Conservation (phyloP, 495 filamentous ascomycete species). For the Hypoxylon intermedium region DNA sequence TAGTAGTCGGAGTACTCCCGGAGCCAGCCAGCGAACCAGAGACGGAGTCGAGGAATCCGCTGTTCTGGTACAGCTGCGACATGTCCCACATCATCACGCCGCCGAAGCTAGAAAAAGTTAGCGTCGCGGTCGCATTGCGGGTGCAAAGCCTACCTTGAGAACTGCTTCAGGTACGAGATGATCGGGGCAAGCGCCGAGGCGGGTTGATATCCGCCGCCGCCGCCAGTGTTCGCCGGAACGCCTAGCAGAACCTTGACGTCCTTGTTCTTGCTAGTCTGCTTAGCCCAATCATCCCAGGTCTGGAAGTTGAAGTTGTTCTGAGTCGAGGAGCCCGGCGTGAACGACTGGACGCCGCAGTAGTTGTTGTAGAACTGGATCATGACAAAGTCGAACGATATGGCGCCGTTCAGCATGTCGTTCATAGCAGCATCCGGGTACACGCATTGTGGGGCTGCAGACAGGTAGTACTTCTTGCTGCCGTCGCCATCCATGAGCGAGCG, state of each 20-base stretch:
- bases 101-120: too few relatives aligned
- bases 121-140: too few relatives aligned
- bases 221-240: slow-evolving; percentile 67
- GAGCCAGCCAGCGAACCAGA: slow-evolving; percentile 34
- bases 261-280: slow-evolving; percentile 64
- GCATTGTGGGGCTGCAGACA: slow-evolving; percentile 74
- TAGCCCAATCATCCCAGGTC: slow-evolving; percentile 76
- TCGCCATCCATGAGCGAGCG: slow-evolving; percentile 60
- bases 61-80: slow-evolving; percentile 65
- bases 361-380: slow-evolving; percentile 76
- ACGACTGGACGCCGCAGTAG: slow-evolving; percentile 67
- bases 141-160: too few relatives aligned
- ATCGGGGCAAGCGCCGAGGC: slow-evolving; percentile 54
- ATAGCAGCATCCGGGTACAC: slow-evolving; percentile 68
- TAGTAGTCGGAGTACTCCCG: slow-evolving; percentile 26
- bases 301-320: slow-evolving; percentile 72
- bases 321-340: slow-evolving; percentile 48
- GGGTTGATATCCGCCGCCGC: slow-evolving; percentile 64
- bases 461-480: slow-evolving; percentile 59
- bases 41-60: slow-evolving; percentile 61
- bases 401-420: slow-evolving; percentile 61
- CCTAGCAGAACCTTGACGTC: slow-evolving; percentile 72
- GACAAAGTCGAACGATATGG: slow-evolving; percentile 66
- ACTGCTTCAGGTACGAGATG: slow-evolving; percentile 59
- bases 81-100: slow-evolving; percentile 79